Base-by-base conservation (phyloP, 2,329 filamentous ascomycete species). In the Cryphonectria japonica region DNA sequence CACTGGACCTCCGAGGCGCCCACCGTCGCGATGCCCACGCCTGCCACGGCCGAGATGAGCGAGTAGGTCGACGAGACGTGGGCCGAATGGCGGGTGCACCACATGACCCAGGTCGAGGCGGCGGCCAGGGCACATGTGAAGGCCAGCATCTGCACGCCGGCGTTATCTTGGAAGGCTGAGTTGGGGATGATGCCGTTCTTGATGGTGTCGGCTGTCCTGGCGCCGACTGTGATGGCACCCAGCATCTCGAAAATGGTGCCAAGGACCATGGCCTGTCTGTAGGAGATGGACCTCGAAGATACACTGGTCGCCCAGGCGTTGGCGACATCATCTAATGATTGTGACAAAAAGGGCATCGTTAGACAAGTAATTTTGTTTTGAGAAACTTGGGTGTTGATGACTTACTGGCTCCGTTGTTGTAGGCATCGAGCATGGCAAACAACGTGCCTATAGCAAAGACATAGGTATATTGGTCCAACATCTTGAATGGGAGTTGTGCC, bases 241-340 rank as follows among this genome's bases (percentile, higher is more conserved):
- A 88, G 80, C 80, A 92, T 84, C 79, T 93, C 91, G 80, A 92
- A 92, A 73, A 92, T 80, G 63, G 87, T 86, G 64, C 89, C 88
- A 64, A 92, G 82, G 46, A 91, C 76, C 89, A 91, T 91, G 74
- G 89, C 91, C 81, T 91, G 89, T 75, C 88, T 81, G 82, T 93
- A 92, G 2, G 89, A 85, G 77, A 93, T 85, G 75, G 92, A 94
- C 68, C 92, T 84, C n/a, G 92, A 94, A 29, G 92, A 94, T 71
- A 95, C 92, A 77, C 88, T 91, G 76, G 93, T 95, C 9, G 92
- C 92, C 91, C 92, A 95, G 66, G 92, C 84, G 82, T 95, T 95
- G 78, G 93, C 92, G 70, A 95, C 92, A 91, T 95, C 93, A 81
- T 94, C 89, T 91, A 71, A 66, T 50, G 71, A 67, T 50, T 7